These are phyloP conservation scores for Zygosaccharomyces bisporus DNA, from an alignment of 805 yeast genomes.

Conservation along the genomic window DNA sequence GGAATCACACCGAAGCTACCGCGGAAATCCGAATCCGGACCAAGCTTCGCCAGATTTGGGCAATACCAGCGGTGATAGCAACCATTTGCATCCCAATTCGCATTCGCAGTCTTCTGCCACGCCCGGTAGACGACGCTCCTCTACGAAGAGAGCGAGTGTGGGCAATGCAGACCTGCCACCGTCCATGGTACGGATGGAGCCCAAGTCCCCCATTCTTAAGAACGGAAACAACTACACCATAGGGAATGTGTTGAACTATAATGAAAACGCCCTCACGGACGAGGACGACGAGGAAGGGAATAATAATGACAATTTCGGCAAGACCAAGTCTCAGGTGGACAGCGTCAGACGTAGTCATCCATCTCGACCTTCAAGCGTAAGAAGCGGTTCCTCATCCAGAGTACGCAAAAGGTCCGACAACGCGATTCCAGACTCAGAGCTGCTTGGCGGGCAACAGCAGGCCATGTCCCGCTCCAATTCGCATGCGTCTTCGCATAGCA, in stretches of 20 bases:
- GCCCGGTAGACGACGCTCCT: conserved; percentile 15
- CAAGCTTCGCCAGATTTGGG: neutral
- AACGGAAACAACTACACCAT: conserved; percentile 30
- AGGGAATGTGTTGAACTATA: conserved; percentile 23
- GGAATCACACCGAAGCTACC: conserved; percentile 4
- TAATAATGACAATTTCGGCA: conserved; percentile 11
- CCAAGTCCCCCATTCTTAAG: conserved; percentile 69
- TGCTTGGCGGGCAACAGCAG: conserved; percentile 11
- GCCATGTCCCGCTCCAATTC: conserved; percentile 27
- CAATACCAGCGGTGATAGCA: conserved; percentile 7
- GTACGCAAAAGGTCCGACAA: conserved; percentile 25
- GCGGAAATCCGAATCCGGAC: conserved; percentile 4
- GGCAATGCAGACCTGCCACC: conserved; percentile 49
- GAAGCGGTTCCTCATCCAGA: conserved; percentile 24
- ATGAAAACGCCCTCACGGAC: conserved; percentile 33
- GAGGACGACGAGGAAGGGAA: conserved; percentile 27
- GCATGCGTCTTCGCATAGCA: conserved; percentile 32
- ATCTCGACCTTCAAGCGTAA: conserved; percentile 27
- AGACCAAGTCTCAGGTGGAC: conserved; percentile 14
- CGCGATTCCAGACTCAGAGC: conserved; percentile 1
- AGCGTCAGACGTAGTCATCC: conserved; percentile 22
- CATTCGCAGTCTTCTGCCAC: conserved; percentile 15
- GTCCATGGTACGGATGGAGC: conserved; percentile 65
- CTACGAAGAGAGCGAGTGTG: conserved; percentile 33
- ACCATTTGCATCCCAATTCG: conserved; percentile 9